Evolutionary conservation across 805 yeast genomes (phyloP).

Genomic region (Saccharomycopsis vini): DNA sequence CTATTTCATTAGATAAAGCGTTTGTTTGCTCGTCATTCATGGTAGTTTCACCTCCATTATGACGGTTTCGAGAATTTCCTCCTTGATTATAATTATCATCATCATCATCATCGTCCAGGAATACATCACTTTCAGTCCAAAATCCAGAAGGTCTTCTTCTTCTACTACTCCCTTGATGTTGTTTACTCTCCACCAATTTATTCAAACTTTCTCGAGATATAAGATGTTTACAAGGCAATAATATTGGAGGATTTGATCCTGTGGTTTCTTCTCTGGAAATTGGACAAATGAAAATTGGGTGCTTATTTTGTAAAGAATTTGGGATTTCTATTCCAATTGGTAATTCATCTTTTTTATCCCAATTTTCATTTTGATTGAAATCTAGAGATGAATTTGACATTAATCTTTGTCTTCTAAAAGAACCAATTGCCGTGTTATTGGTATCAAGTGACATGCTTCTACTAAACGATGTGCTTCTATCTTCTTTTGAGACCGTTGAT

Average conservation of each 20-base stretch:
- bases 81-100: slow-evolving; percentile 3
- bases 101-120: slow-evolving; percentile 1
- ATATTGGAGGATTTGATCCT: slow-evolving; percentile 50
- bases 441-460: too few relatives aligned
- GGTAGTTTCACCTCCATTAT: not conserved
- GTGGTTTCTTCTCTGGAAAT: slow-evolving; percentile 62
- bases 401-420: too few relatives aligned
- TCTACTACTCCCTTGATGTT: slow-evolving; percentile 4
- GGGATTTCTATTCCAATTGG: slow-evolving; percentile 58
- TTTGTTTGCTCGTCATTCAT: not conserved
- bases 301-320: slow-evolving; percentile 38
- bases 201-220: slow-evolving; percentile 45
- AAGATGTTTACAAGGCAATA: slow-evolving; percentile 57
- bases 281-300: slow-evolving; percentile 64
- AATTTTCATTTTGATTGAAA: not conserved
- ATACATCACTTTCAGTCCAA: not conserved
- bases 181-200: slow-evolving; percentile 31
- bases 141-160: not conserved
- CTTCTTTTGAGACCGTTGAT: slow-evolving; percentile 1
- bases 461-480: too few relatives aligned
- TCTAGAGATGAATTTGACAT: too few relatives aligned
- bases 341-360: slow-evolving; percentile 35
- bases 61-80: not conserved
- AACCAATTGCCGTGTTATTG: too few relatives aligned
- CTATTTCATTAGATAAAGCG: slow-evolving; percentile 1